Base-by-base conservation (phyloP, 352 stramenopile genomes). In the Peronospora destructor region DNA sequence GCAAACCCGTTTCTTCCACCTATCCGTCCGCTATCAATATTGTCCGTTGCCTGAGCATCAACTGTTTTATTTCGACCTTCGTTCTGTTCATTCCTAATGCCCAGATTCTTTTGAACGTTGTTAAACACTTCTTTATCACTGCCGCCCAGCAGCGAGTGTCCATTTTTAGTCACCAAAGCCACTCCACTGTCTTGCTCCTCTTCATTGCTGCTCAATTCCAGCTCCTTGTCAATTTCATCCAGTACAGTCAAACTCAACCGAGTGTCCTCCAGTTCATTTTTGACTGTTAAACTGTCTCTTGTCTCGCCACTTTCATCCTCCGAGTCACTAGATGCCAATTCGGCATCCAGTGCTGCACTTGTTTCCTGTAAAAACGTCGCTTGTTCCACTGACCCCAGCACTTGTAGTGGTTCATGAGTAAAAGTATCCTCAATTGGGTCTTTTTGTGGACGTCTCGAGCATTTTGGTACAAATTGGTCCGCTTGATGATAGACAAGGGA, bases 281-380 rank as follows among this genome's bases (percentile, higher is more conserved):
- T 21, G 8, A 55, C 19, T 12, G 34, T 14, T 17, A 53, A 14
- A 21, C 9, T 35, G 6, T 46, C 25, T 21, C 37, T n/a, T 26
- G 4, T 47, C 25, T 26, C 40, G 5, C 7, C 39, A 2, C 29
- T 59, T 13, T 56, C 61, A 1, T 60, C 63, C 0, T 65, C 59
- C 34, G 53, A 63, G 9, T 68, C 60, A 42, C 64, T 70, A 6
- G 55, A 56, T 7, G 62, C 71, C 45, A 82, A 45, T 13, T 66
- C 64, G 23, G 65, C 64, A 26, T 81, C 70, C 16, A 81, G 46
- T 2, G 49, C 55, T 5, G 58, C 55, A 42, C 64, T 71, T 19
- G 50, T 62, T 42, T 49, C 51, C 8, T 60, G 44, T 6, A 11
- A 2, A 14, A 69, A 53, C 6, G 44, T 21, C 13, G 36, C 16